These are phyloP conservation scores for Hypocrella siamensis DNA, from an alignment of 2,329 filamentous ascomycete species.

Conservation along the genomic window DNA sequence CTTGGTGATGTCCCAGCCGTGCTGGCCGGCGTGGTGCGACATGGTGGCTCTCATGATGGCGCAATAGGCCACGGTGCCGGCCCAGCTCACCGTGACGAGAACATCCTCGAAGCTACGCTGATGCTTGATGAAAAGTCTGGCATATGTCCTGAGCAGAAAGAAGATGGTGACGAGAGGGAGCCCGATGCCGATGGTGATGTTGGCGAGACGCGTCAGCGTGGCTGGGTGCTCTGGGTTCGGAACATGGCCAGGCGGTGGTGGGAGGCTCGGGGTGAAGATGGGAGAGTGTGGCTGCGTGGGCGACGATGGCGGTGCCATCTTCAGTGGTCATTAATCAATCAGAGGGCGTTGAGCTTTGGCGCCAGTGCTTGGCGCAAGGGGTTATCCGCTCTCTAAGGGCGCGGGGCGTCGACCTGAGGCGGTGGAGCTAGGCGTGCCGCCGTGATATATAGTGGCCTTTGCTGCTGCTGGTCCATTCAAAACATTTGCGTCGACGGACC, in stretches of 20 bases:
- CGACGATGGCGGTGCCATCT: background rate
- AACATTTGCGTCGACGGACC: too few relatives aligned
- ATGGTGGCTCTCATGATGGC: slow-evolving; percentile 5
- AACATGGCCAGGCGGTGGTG: slow-evolving; percentile 2
- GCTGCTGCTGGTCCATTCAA: too few relatives aligned
- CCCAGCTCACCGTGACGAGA: slow-evolving; percentile 3
- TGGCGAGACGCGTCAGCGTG: slow-evolving; percentile 1
- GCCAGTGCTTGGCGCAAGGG: too few relatives aligned
- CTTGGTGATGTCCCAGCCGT: slow-evolving; percentile 3
- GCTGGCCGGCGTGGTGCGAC: slow-evolving; percentile 3
- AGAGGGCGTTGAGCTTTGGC: too few relatives aligned
- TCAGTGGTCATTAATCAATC: too few relatives aligned
- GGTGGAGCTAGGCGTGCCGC: too few relatives aligned
- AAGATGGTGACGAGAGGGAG: slow-evolving; percentile 4
- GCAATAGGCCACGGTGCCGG: slow-evolving; percentile 3
- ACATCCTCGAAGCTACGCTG: slow-evolving; percentile 3
- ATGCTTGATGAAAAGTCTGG: slow-evolving; percentile 4
- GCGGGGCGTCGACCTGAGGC: too few relatives aligned
- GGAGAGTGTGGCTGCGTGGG: background rate
- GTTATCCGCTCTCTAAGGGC: too few relatives aligned
- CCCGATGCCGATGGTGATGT: slow-evolving; percentile 3
- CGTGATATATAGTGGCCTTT: too few relatives aligned
- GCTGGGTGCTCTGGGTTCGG: slow-evolving; percentile 3
- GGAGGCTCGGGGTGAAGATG: slow-evolving; percentile 1
- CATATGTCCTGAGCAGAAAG: slow-evolving; percentile 3